Percentiles rank a stretch among this genome's conserved stretches.
Evolutionary conservation across 140 eudicot species (phyloP).

Genomic region (Flaveria floridana): DNA sequence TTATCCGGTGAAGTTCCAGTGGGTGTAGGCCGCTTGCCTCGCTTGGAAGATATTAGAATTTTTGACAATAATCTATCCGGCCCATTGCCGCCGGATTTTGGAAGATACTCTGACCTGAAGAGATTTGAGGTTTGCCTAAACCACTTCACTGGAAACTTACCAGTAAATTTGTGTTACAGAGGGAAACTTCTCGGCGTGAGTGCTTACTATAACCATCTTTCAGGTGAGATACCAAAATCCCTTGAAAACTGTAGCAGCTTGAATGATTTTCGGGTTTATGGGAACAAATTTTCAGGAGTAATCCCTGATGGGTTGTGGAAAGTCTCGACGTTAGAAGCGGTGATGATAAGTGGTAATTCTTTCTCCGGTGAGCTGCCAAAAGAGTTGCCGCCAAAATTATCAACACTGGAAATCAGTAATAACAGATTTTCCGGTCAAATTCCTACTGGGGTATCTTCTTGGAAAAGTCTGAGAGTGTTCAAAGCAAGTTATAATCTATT

Average conservation of each 20-base stretch:
- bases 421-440: constrained; percentile 64
- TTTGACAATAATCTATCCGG: constrained; percentile 59
- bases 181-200: constrained; percentile 41
- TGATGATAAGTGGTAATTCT: constrained; percentile 44
- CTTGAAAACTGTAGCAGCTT: constrained; percentile 56
- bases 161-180: constrained; percentile 50
- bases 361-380: constrained; percentile 62
- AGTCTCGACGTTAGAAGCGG: constrained; percentile 15
- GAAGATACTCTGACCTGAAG: constrained; percentile 53
- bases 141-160: constrained; percentile 50
- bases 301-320: constrained; percentile 71
- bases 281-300: constrained; percentile 54
- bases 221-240: constrained; percentile 59
- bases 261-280: constrained; percentile 32
- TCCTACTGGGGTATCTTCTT: constrained; percentile 51
- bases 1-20: constrained; percentile 66
- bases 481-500: constrained; percentile 56
- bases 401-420: constrained; percentile 45
- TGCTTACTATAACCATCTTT: constrained; percentile 51
- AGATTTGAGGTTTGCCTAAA: constrained; percentile 51
- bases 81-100: constrained; percentile 64
- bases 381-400: constrained; percentile 34
- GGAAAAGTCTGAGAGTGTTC: constrained; percentile 44
- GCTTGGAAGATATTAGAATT: constrained; percentile 40
- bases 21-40: constrained; percentile 52